Evolutionary conservation across 2,329 filamentous ascomycete species (phyloP).

Genomic region (Blastomyces parvus): DNA sequence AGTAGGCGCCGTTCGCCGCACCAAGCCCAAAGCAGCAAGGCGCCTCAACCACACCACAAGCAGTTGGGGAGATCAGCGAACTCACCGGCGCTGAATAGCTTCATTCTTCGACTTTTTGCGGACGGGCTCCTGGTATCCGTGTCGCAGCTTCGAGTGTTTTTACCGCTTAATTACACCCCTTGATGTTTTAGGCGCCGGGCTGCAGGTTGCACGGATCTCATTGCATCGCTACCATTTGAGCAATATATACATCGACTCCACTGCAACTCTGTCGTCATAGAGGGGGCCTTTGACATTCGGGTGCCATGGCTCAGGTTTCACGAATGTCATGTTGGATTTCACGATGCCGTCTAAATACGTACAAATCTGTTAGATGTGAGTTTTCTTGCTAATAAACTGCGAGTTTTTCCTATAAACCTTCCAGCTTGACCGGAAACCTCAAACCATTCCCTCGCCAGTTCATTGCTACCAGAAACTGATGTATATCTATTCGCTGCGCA

Average conservation of each 20-base stretch:
- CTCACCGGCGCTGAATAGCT: background rate
- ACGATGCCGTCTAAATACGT: conserved; percentile 25
- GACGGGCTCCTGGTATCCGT: background rate
- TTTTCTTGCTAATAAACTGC: conserved; percentile 13
- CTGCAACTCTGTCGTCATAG: background rate
- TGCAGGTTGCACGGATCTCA: background rate
- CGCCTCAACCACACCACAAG: conserved; percentile 3
- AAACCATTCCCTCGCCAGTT: background rate
- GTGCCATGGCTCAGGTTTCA: conserved; percentile 3
- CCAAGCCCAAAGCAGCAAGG: conserved; percentile 1
- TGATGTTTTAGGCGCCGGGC: background rate
- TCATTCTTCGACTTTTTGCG: background rate
- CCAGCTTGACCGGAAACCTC: background rate
- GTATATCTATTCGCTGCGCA: conserved; percentile 13
- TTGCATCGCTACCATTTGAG: background rate
- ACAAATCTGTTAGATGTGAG: conserved; percentile 28
- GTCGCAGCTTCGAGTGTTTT: background rate
- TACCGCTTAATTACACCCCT: background rate
- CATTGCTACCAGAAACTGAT: background rate
- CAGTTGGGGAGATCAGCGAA: conserved; percentile 2
- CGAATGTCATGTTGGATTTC: conserved; percentile 4
- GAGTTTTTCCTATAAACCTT: background rate
- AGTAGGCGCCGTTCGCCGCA: background rate
- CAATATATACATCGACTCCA: background rate
- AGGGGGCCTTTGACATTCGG: background rate